Evolutionary conservation across 1,284 basidiomycete species (phyloP).

Genomic region (Waitea zeae): DNA sequence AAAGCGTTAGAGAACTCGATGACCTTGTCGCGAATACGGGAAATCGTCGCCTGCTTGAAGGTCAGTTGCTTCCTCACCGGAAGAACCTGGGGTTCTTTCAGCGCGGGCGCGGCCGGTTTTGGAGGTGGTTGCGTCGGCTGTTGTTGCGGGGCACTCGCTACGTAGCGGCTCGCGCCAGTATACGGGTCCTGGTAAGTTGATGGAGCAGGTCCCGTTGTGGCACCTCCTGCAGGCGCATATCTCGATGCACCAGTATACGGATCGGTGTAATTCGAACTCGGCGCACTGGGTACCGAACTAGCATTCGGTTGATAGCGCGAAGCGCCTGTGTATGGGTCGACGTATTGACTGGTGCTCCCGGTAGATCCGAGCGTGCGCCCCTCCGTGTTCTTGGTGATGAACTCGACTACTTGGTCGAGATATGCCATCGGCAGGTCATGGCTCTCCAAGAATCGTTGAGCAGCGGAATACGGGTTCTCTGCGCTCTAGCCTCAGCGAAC

Average conservation of each 20-base stretch:
- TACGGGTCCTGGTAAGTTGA: conserved; percentile 11
- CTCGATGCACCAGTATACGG: conserved; percentile 22
- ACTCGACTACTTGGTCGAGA: conserved; percentile 81
- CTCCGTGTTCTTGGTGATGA: conserved; percentile 85
- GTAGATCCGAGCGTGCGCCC: conserved; percentile 50
- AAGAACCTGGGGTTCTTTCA: conserved; percentile 20
- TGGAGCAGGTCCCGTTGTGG: conserved; percentile 9
- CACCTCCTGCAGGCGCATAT: conserved; percentile 11
- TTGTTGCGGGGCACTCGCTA: too few relatives aligned
- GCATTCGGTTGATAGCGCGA: background rate
- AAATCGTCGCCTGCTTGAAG: conserved; percentile 83
- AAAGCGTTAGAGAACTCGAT: conserved; percentile 66
- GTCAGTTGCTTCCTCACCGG: conserved; percentile 32
- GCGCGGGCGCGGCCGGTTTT: conserved; percentile 9
- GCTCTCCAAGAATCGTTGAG: conserved; percentile 73
- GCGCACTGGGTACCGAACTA: conserved; percentile 18
- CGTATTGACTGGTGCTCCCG: conserved; percentile 34
- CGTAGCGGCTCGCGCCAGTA: conserved; percentile 11
- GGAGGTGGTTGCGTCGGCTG: background rate
- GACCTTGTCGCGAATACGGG: conserved; percentile 74
- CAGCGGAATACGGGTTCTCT: conserved; percentile 90
- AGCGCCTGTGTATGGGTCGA: conserved; percentile 87
- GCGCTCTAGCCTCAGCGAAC: conserved; percentile 5
- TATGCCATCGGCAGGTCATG: conserved; percentile 79
- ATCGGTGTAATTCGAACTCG: conserved; percentile 15